Base-by-base conservation (phyloP, 1,284 basidiomycete genomes). In the Trametes pubescens region DNA sequence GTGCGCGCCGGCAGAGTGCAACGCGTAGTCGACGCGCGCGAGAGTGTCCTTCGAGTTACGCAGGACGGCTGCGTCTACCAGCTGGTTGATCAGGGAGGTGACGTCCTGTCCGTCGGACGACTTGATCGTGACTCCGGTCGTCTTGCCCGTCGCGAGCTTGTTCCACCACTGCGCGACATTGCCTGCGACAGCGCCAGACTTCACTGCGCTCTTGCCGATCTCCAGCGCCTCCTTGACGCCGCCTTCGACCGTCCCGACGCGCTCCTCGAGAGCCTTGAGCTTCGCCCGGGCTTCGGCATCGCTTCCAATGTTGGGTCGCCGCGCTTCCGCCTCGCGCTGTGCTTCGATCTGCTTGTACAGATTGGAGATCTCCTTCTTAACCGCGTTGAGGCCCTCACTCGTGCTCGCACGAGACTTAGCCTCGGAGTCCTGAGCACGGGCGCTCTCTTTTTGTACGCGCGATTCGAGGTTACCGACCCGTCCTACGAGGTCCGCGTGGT, bases 11-110 rank as follows among this genome's bases (percentile, higher is more conserved):
- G 86, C 87, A 7, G 94, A 92, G 75, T 91, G 90, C 5, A 96
- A 80, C 0, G 97, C 96, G 73, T 87, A 97, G 78, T 99, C 97
- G 0, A 91, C 81, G 47, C 87, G 87, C 0, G 87, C 93, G 47
- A 98, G 78, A n/a, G 79, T 84, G 74, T 98, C 96, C 73, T 93
- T 89, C 14, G 86, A 90, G 69, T 79, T 86, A 40, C 82, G 81
- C 40, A 87, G 81, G 2, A 97, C 82, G 0, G 88, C 86, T 35
- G 81, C 78, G 66, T 95, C 89, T 71, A 98, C 92, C 48, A 97
- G 82, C 24, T 87, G 82, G 32, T 81, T 82, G 65, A 98, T 87
- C 59, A 94, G 80, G 14, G 82, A 79, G 0, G 89, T 89, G 54
- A 95, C 82, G 72, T 95, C 92, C 62, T 90, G 86, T 1, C 93